Evolutionary conservation across 2,329 filamentous ascomycete species (phyloP), one percentile per base, ranked within the genome.

Genomic region (Aspergillus tubingensis): DNA sequence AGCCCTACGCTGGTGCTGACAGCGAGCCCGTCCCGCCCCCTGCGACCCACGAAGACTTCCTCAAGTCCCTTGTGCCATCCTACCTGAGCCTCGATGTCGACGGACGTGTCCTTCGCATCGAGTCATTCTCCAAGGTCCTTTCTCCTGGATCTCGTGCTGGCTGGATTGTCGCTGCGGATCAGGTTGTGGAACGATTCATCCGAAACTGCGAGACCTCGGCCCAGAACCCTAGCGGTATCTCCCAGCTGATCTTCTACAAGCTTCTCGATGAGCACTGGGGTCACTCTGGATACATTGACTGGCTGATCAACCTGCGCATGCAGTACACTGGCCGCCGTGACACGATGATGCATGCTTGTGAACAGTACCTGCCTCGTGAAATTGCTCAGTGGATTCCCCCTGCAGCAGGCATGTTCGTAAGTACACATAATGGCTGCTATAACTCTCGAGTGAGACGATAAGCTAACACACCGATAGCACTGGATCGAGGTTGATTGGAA

Each of bases 191-290:
- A 76, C 85, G 90, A 41, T 96, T 91, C 77, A 82, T 88, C 63
- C 88, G 90, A 48, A 91, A 96, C 76, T 88, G 88, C 65, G 95
- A 99, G 77, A 86, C 89, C 21, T 89, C 88, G 41, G 92, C 88
- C 49, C 95, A 99, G 73, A 92, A 91, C 17, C 92, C 95, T 0
- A 88, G 86, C 59, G 95, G 95, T 47, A 85, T 96, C 70, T 88
- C 90, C 0, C 94, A 98, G 79, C 81, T 95, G 21, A 82, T 94
- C 8, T 79, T 98, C 57, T 93, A 91, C 80, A 96, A 96, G 79
- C 82, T 99, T 21, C 82, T 99, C 2, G 95, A 99, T 66, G 92
- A 96, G 76, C 87, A 88, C 53, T 99, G 95, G 95, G 95, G 94
- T 23, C 95, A 99, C 71, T 83, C 86, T 44, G 93, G 93, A 1